These are phyloP conservation scores for Jacaranda mimosifolia DNA, from an alignment of 257 asterid species.

Conservation along the genomic window DNA sequence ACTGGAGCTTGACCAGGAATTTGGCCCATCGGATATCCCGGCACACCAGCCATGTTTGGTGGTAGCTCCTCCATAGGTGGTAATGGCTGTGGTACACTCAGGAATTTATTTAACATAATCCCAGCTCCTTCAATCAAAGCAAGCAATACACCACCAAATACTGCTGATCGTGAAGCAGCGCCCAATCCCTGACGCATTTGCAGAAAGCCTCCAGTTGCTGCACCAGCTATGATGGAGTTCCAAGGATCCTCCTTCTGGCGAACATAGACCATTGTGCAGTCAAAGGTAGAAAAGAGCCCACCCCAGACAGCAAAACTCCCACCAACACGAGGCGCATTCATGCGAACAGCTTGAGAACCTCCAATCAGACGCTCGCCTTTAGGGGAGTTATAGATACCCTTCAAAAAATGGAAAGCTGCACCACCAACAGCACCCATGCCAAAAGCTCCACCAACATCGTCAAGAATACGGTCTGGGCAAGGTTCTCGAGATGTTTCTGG, in stretches of 20 bases:
- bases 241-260: slow-evolving; percentile 94
- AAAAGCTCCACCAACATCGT: slow-evolving; percentile 87
- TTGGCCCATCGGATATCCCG: slow-evolving; percentile 70
- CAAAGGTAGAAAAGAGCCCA: slow-evolving; percentile 89
- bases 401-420: slow-evolving; percentile 84
- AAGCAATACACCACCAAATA: slow-evolving; percentile 79
- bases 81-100: slow-evolving; percentile 61
- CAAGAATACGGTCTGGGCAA: slow-evolving; percentile 96
- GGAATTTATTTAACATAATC: slow-evolving; percentile 73
- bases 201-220: slow-evolving; percentile 94
- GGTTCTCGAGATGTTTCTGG: slow-evolving; percentile 94
- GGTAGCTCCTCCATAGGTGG: slow-evolving; percentile 74
- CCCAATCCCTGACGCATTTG: slow-evolving; percentile 85
- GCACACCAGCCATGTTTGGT: slow-evolving; percentile 57
- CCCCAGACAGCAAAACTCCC: slow-evolving; percentile 99
- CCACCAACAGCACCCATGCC: slow-evolving; percentile 95
- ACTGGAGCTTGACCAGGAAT: slow-evolving; percentile 73
- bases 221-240: slow-evolving; percentile 93
- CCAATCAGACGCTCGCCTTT: slow-evolving; percentile 84
- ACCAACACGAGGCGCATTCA: slow-evolving; percentile 97
- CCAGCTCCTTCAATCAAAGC: slow-evolving; percentile 95
- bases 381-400: slow-evolving; percentile 81
- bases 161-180: slow-evolving; percentile 76
- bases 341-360: slow-evolving; percentile 86
- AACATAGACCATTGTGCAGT: slow-evolving; percentile 84